These are phyloP conservation scores for Volvariella surrecta DNA, from an alignment of 1,284 basidiomycete species.

Conservation along the genomic window DNA sequence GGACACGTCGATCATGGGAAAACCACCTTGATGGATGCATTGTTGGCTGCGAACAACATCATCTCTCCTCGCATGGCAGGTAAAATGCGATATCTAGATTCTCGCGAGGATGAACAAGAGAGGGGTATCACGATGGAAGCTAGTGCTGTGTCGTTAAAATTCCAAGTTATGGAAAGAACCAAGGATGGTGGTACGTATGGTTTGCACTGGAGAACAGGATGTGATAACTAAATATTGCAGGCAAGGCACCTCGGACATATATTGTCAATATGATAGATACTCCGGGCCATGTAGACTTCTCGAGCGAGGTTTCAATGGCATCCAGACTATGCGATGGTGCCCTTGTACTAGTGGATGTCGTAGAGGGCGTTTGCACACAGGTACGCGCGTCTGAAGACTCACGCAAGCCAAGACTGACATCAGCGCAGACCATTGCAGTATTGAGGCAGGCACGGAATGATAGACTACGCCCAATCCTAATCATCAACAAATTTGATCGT, in stretches of 20 bases:
- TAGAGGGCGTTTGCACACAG: conserved; percentile 98
- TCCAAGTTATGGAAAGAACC: conserved; percentile 61
- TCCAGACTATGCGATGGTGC: conserved; percentile 94
- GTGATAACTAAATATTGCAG: conserved; percentile 22
- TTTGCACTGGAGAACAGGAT: background rate
- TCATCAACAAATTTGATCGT: conserved; percentile 97
- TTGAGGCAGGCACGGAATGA: conserved; percentile 95
- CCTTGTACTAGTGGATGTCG: conserved; percentile 94
- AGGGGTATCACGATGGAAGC: conserved; percentile 99
- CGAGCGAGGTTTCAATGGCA: conserved; percentile 93
- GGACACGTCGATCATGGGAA: conserved; percentile 91
- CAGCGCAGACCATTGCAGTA: conserved; percentile 81
- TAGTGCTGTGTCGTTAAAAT: conserved; percentile 84
- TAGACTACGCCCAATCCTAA: conserved; percentile 82
- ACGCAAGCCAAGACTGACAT: too few species aligned
- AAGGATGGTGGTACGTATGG: conserved; percentile 29
- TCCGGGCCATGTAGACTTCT: conserved; percentile 98
- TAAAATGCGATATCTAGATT: conserved; percentile 94
- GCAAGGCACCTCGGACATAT: conserved; percentile 53
- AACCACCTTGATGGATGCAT: conserved; percentile 91
- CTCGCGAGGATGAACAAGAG: conserved; percentile 95
- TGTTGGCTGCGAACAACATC: conserved; percentile 96
- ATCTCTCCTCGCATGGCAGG: conserved; percentile 94
- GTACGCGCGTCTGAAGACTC: conserved; percentile 47
- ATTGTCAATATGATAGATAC: conserved; percentile 96